A percentile compares a stretch with the other conserved stretches of the same genome.
phyloP scores from a whole-genome alignment of 805 yeast species.

The Starmerella davenportii region DNA sequence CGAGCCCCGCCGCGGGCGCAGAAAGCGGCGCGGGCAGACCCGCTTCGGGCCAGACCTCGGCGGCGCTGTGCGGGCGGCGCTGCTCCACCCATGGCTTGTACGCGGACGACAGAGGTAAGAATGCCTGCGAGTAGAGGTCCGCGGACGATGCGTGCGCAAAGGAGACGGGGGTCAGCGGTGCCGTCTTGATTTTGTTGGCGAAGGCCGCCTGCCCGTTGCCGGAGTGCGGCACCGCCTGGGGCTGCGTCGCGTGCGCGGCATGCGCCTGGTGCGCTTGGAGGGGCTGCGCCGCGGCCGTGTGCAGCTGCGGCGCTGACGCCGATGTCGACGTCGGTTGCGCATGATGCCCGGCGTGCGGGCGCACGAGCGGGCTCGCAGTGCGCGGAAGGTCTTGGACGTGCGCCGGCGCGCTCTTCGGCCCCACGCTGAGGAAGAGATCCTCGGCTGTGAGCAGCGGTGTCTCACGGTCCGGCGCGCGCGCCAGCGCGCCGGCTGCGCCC shows the following conservation, averaged over 20 bases:
- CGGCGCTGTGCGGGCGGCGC: constrained; percentile 11
- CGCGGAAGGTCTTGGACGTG: neutral
- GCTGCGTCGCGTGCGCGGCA: neutral
- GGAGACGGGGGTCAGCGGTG: neutral
- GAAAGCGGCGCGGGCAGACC: neutral
- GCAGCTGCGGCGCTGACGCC: neutral
- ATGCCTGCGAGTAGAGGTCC: constrained; percentile 17
- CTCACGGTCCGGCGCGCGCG: neutral
- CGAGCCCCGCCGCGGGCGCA: neutral
- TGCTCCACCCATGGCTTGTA: constrained; percentile 14
- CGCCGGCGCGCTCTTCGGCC: neutral
- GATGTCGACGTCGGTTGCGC: neutral
- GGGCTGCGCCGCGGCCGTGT: neutral
- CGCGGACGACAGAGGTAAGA: constrained; percentile 8
- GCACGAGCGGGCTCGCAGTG: neutral
- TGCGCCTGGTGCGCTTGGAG: neutral
- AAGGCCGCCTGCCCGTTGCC: neutral
- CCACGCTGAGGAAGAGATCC: neutral
- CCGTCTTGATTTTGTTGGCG: neutral
- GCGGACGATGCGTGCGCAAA: neutral
- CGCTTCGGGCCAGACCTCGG: neutral
- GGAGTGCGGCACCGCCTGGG: neutral
- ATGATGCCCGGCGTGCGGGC: neutral
- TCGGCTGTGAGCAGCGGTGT: neutral
- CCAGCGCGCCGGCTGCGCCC: neutral